Evolutionary conservation across 2,329 filamentous ascomycete species (phyloP).

Genomic region (Rhynchosporium graminicola): DNA sequence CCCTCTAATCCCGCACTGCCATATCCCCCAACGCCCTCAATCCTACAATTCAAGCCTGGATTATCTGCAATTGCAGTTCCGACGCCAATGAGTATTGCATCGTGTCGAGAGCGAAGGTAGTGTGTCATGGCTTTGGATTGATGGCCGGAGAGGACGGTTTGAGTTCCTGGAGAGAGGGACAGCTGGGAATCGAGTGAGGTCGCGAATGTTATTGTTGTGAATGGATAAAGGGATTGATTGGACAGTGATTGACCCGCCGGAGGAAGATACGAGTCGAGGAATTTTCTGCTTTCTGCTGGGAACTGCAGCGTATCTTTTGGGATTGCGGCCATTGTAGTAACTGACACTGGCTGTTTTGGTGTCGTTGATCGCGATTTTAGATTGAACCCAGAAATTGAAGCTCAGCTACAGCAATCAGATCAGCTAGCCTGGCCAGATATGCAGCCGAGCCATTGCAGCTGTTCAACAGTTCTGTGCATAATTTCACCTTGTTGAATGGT

Average conservation of each 20-base stretch:
- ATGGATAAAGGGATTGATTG: constrained; percentile 4
- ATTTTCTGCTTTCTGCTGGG: constrained; percentile 10
- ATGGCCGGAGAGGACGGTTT: constrained; percentile 79
- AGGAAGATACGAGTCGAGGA: constrained; percentile 16
- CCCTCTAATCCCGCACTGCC: constrained; percentile 50
- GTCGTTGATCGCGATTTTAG: background rate
- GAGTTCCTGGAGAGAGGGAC: constrained; percentile 58
- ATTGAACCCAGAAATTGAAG: background rate
- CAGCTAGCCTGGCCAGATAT: too few species aligned
- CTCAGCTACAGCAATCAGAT: background rate
- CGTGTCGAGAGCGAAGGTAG: constrained; percentile 78
- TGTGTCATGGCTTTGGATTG: constrained; percentile 92
- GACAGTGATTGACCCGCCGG: background rate
- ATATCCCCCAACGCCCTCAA: constrained; percentile 44
- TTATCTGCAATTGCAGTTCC: constrained; percentile 84
- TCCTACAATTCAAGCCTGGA: constrained; percentile 72
- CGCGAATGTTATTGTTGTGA: constrained; percentile 67
- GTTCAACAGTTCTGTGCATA: background rate
- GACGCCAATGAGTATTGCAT: constrained; percentile 82
- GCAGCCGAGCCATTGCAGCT: background rate
- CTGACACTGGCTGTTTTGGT: background rate
- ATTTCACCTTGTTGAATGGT: background rate
- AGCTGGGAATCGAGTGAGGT: constrained; percentile 79
- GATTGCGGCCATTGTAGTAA: constrained; percentile 6
- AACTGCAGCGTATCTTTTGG: constrained; percentile 11